phyloP scores from a whole-genome alignment of 257 asterid genomes.

The Solanum clarkiae region DNA sequence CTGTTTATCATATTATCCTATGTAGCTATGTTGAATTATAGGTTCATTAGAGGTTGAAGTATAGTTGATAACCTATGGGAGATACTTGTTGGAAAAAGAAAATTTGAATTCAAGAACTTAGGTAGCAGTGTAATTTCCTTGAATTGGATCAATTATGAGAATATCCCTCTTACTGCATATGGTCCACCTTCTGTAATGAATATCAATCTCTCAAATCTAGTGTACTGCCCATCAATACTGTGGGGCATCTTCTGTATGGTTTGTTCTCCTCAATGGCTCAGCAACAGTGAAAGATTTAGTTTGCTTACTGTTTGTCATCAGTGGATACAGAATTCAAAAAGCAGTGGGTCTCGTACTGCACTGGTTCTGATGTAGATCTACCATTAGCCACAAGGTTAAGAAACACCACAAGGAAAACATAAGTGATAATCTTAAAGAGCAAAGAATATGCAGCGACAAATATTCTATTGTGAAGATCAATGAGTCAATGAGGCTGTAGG shows the following conservation, averaged over 20 bases:
- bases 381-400: background rate
- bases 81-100: background rate
- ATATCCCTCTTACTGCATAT: background rate
- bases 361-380: background rate
- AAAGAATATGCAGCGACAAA: background rate
- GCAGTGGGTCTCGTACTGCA: background rate
- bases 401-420: background rate
- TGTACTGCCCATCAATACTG: background rate
- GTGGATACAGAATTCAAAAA: background rate
- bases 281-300: background rate
- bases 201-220: background rate
- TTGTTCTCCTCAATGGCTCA: background rate
- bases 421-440: background rate
- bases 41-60: background rate
- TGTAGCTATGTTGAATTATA: background rate
- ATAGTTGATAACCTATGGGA: background rate
- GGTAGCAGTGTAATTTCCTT: background rate
- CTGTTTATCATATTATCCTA: background rate
- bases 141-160: background rate
- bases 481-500: background rate
- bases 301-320: background rate
- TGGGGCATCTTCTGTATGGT: background rate
- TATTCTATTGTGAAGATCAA: background rate
- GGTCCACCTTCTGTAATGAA: background rate
- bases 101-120: background rate